phyloP scores from a whole-genome alignment of 1,139 yeast species.

The Yamadazyma triangularis region DNA sequence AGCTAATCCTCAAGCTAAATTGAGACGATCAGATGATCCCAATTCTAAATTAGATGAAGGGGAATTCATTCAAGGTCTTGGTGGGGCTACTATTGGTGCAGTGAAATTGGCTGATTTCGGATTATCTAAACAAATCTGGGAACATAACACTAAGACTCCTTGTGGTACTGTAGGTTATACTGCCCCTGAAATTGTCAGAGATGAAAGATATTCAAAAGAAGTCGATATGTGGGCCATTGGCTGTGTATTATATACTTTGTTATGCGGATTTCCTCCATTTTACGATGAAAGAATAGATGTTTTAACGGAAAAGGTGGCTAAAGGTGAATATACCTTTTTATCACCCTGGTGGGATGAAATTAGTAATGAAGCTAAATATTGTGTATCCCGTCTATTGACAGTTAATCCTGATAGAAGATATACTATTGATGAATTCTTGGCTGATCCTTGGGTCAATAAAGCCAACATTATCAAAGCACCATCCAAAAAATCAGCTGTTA shows the following conservation, averaged over 20 bases:
- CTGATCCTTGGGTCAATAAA: constrained; percentile 75
- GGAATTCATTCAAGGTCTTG: constrained; percentile 40
- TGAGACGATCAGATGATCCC: constrained; percentile 45
- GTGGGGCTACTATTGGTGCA: constrained; percentile 50
- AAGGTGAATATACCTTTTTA: constrained; percentile 53
- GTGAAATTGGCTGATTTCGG: constrained; percentile 59
- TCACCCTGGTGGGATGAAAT: constrained; percentile 67
- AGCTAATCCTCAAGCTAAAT: constrained; percentile 31
- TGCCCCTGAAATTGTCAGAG: constrained; percentile 58
- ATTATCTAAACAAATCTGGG: constrained; percentile 53
- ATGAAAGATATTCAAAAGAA: constrained; percentile 54
- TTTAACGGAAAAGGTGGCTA: constrained; percentile 55
- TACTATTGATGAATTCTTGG: constrained; percentile 69
- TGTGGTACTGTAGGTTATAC: constrained; percentile 65
- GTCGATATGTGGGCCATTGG: constrained; percentile 67
- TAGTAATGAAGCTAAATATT: constrained; percentile 49
- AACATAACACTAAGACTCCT: constrained; percentile 56
- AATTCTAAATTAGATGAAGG: constrained; percentile 50
- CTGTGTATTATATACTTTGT: constrained; percentile 54
- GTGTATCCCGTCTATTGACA: constrained; percentile 71
- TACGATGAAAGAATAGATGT: constrained; percentile 55
- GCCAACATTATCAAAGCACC: constrained; percentile 8
- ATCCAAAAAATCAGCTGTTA: constrained; percentile 1
- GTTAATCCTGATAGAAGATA: constrained; percentile 79
- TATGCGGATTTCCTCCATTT: constrained; percentile 62